These are phyloP conservation scores for Candida taoyuanica DNA, from an alignment of 805 yeast genomes.

Conservation along the genomic window DNA sequence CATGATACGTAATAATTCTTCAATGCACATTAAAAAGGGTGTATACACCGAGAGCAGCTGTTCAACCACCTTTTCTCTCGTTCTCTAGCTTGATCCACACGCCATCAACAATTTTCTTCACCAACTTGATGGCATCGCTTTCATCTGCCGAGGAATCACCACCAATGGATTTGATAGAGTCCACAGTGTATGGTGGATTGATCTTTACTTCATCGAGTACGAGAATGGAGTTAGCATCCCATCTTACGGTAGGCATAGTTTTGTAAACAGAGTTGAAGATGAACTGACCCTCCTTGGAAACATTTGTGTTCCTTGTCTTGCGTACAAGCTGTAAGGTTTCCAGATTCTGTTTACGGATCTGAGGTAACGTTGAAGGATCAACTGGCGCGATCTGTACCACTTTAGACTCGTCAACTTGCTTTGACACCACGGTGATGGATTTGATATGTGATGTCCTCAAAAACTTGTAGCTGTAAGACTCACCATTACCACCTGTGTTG, in stretches of 20 bases:
- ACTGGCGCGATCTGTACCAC: slow-evolving; percentile 17
- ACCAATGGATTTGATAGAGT: slow-evolving; percentile 17
- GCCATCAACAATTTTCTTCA: slow-evolving; percentile 46
- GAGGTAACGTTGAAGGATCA: slow-evolving; percentile 14
- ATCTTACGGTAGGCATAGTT: slow-evolving; percentile 40
- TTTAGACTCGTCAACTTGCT: slow-evolving; percentile 26
- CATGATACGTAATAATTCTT: no score
- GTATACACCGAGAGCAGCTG: not conserved
- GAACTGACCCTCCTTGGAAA: slow-evolving; percentile 38
- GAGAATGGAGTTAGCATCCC: slow-evolving; percentile 41
- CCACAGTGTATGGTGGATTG: slow-evolving; percentile 39
- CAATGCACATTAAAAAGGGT: no score
- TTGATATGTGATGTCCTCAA: slow-evolving; percentile 57
- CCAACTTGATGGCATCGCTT: slow-evolving; percentile 32
- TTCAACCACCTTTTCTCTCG: slow-evolving; percentile 50
- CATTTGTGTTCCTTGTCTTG: slow-evolving; percentile 32
- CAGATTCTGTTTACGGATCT: slow-evolving; percentile 16
- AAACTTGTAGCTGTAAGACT: slow-evolving; percentile 41
- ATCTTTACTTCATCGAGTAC: slow-evolving; percentile 44
- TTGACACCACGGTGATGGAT: slow-evolving; percentile 42
- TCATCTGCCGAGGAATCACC: slow-evolving; percentile 13
- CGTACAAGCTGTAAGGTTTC: slow-evolving; percentile 23
- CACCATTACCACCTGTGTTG: not conserved
- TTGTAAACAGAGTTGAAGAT: slow-evolving; percentile 40
- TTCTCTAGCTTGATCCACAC: slow-evolving; percentile 42